Evolutionary conservation across 2,329 filamentous ascomycete species (phyloP).

Genomic region (Xylariaceae sp.): DNA sequence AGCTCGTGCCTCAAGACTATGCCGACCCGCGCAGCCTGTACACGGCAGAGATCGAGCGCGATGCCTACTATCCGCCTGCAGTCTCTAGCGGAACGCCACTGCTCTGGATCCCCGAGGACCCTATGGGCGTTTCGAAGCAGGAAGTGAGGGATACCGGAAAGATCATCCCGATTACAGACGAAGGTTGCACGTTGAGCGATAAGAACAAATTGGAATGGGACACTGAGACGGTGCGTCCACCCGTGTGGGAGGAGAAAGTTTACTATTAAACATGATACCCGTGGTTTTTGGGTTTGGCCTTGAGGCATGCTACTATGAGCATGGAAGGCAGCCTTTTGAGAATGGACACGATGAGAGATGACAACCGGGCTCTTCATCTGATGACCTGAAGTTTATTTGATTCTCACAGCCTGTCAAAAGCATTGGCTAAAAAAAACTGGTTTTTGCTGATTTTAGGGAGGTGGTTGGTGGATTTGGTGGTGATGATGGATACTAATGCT

Average conservation of each 20-base stretch:
- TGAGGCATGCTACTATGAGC: neutral
- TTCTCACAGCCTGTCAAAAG: neutral
- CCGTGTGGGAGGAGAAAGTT: slow-evolving; percentile 41
- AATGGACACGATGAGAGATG: neutral
- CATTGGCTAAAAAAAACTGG: neutral
- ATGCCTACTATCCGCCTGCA: slow-evolving; percentile 76
- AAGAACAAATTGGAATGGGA: slow-evolving; percentile 56
- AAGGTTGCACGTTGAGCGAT: slow-evolving; percentile 70
- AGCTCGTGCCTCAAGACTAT: slow-evolving; percentile 64
- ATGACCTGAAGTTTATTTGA: neutral
- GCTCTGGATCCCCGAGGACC: slow-evolving; percentile 84
- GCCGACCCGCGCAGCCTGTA: slow-evolving; percentile 58
- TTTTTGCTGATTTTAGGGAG: neutral
- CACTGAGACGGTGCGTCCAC: slow-evolving; percentile 37
- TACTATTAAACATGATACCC: slow-evolving; percentile 32
- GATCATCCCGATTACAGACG: slow-evolving; percentile 79
- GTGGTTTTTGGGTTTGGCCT: slow-evolving; percentile 4
- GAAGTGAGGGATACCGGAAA: slow-evolving; percentile 73
- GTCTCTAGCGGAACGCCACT: slow-evolving; percentile 65
- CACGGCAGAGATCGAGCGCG: slow-evolving; percentile 59
- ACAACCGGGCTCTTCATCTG: neutral
- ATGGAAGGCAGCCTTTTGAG: neutral
- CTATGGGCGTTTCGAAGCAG: slow-evolving; percentile 73
- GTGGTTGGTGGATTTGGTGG: slow-evolving; percentile 4
- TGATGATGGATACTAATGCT: slow-evolving; percentile 9